These are phyloP conservation scores for Aspergillus biplanus DNA, from an alignment of 495 filamentous ascomycete genomes.

Conservation along the genomic window DNA sequence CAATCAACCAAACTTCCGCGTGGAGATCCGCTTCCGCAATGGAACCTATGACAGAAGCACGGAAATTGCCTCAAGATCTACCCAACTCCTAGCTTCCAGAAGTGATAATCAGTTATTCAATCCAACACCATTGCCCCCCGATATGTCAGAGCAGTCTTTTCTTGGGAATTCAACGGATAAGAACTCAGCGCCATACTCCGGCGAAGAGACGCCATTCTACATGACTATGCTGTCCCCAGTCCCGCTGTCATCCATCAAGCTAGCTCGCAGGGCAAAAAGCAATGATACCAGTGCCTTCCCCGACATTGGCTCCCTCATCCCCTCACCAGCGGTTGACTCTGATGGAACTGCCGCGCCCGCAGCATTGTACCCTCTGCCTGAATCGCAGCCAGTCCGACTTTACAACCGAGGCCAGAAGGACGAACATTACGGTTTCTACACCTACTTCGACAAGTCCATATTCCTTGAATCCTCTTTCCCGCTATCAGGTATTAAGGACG, in stretches of 20 bases:
- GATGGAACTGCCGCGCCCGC: constrained; percentile 76
- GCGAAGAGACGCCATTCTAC: constrained; percentile 58
- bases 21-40: constrained; percentile 81
- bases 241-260: constrained; percentile 29
- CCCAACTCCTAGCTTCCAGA: constrained; percentile 14
- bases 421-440: constrained; percentile 95
- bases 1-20: constrained; percentile 73
- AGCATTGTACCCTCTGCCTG: constrained; percentile 65
- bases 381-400: constrained; percentile 79
- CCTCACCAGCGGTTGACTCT: constrained; percentile 58
- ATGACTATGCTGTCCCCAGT: constrained; percentile 47
- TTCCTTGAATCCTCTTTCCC: constrained; percentile 65
- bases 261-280: constrained; percentile 30
- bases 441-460: constrained; percentile 86
- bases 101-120: constrained; percentile 41
- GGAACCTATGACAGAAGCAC: constrained; percentile 56
- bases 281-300: constrained; percentile 34
- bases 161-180: constrained; percentile 83
- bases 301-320: constrained; percentile 58
- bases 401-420: constrained; percentile 78
- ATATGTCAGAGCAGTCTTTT: constrained; percentile 70
- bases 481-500: constrained; percentile 29
- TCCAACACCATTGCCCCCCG: constrained; percentile 66
- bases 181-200: constrained; percentile 57
- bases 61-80: constrained; percentile 28